Percentiles rank a stretch among this genome's conserved stretches.
Evolutionary conservation across 2,329 filamentous ascomycete species (phyloP).

Genomic region (Camillea tinctor): DNA sequence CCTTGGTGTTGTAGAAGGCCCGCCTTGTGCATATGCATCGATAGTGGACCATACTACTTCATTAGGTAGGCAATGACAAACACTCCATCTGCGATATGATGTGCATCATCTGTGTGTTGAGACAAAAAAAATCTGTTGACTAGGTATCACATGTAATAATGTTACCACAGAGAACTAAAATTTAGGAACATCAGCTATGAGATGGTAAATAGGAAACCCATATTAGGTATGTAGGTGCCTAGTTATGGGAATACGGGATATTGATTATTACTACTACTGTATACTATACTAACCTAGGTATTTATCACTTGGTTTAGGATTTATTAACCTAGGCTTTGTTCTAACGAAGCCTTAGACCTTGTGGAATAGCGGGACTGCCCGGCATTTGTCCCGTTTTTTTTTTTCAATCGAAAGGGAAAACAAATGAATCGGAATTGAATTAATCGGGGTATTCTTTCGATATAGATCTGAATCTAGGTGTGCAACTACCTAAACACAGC

Average conservation of each 20-base stretch:
- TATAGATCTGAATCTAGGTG: too few species aligned
- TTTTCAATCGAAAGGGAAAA: too few species aligned
- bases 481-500: too few species aligned
- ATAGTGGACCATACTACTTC: background rate
- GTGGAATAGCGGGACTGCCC: background rate
- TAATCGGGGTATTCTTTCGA: too few species aligned
- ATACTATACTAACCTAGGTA: too few species aligned
- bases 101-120: background rate
- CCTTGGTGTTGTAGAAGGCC: background rate
- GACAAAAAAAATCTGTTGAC: background rate
- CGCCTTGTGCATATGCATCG: background rate
- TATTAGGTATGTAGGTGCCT: too few species aligned
- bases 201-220: too few species aligned
- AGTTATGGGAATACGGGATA: too few species aligned
- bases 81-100: background rate
- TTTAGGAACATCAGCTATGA: too few species aligned
- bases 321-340: background rate
- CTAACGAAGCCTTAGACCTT: background rate
- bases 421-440: too few species aligned
- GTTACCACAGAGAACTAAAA: background rate
- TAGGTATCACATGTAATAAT: background rate
- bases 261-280: too few species aligned
- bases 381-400: background rate
- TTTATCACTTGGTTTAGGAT: background rate
- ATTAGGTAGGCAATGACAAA: background rate